phyloP scores from a whole-genome alignment of 78 protist species.

The Emiliania huxleyi region DNA sequence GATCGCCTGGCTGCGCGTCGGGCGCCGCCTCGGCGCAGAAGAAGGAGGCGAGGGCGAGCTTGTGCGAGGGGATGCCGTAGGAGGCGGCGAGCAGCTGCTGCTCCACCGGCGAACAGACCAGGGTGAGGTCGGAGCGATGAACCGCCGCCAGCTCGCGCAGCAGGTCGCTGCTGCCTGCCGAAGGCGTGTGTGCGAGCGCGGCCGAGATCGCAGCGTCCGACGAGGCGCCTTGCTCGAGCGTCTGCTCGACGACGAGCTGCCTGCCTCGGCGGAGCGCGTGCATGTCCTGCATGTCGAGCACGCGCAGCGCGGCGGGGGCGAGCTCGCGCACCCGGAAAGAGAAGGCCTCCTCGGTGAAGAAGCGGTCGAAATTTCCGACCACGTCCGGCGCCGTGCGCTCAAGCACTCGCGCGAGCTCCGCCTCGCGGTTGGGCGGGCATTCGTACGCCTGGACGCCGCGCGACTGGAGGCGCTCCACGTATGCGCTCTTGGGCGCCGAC shows the following conservation, averaged over 20 bases:
- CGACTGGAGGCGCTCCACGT: neutral
- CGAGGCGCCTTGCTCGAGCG: neutral
- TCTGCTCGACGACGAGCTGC: neutral
- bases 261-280: neutral
- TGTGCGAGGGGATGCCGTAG: neutral
- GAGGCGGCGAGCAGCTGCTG: neutral
- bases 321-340: neutral
- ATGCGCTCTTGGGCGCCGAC: neutral
- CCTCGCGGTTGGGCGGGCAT: neutral
- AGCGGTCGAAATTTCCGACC: neutral
- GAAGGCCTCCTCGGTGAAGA: neutral
- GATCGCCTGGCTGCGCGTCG: too few relatives aligned
- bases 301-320: neutral
- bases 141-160: neutral
- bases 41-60: neutral
- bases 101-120: neutral
- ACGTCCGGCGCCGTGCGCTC: neutral
- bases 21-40: neutral
- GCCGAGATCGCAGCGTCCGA: too few relatives aligned
- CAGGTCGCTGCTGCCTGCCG: neutral
- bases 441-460: neutral
- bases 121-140: neutral
- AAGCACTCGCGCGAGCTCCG: neutral
- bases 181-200: neutral
- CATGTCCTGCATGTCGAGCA: neutral